Base-by-base conservation (phyloP, 2,329 filamentous ascomycete genomes). In the Fonsecaea erecta region DNA sequence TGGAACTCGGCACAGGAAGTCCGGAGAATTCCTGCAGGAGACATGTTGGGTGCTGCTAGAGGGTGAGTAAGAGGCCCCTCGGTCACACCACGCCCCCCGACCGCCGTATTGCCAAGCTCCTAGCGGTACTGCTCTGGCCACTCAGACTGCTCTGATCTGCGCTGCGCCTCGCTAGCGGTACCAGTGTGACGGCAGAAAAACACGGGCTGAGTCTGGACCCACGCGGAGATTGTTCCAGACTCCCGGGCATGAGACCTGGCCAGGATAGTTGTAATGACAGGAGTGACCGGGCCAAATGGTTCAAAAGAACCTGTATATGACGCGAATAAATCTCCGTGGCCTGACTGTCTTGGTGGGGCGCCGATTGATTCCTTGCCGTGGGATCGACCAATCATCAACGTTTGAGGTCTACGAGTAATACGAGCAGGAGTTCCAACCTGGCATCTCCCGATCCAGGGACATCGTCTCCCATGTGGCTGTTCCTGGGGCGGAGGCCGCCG, bases 71-170 rank as follows among this genome's bases (percentile, higher is more conserved):
- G 54, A 35, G 24, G 37, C 51, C 18, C 43, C 21, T 30, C 26
- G 11, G 67, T 68, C 67, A 69, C 60, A 64, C 67, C 67, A 69
- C 67, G 30, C 24, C 14, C 30, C 51, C n/a, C 24, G 34, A 52
- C 37, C n/a, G n/a, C n/a, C 14, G 67, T 69, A 69, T 63, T 54
- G 66, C 63, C 57, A 61, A 63, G 59, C 18, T n/a, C 14, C 8
- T 18, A 34, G 16, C 8, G 37, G 54, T 56, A 28, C 18, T 18
- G 8, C 9, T 40, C 1, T 3, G 7, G 43, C 62, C 59, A 66
- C 64, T 68, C 2, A 24, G 3, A n/a, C 14, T 6, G 5, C 1
- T 12, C 7, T 4, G 26, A 34, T 12, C 12, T 5, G 26, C 54
- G 28, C 34, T 43, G 28, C 16, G 37, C 35, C 46, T 67, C 59